Base-by-base conservation (phyloP, 768 basidiomycete species). In the Astraeus odoratus region DNA sequence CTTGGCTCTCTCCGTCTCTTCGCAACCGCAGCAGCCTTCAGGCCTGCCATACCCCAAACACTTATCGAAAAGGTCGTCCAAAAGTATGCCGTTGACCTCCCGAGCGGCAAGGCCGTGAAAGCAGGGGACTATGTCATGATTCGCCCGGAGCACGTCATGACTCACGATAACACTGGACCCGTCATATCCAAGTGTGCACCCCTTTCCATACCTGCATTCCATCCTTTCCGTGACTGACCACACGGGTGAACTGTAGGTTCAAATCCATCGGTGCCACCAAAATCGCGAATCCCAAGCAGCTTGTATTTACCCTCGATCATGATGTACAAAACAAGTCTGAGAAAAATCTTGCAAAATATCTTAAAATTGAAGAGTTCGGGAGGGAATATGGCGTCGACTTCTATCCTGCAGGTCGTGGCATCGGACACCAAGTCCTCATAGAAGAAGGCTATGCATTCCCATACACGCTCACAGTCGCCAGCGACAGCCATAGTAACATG, bases 51-150 rank as follows among this genome's bases (percentile, higher is more conserved):
- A 10, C 82, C 88, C 5, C 96, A 98, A 65, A 96, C 93, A 0
- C 70, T 89, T 56, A 88, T 98, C 58, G 95, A 99, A 67, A 98
- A 99, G 71, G 86, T 99, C 51, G 94, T 99, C 0, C 94, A 98
- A 66, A 88, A 84, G 61, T 95, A 97, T 70, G 83, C 96, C 0
- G 89, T 98, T n/a, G 92, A 83, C 40, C 72, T 93, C 1, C 81
- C 90, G 2, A 66, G 74, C 42, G 86, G 84, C 35, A 89, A 85
- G 61, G 69, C 73, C 13, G 88, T 98, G 53, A 82, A 80, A 55
- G 89, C 93, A 29, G 96, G 95, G 12, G 96, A 99, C 81, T 98
- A 98, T 81, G 93, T 98, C 30, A 99, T 97, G 94, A 96, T 99
- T 68, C 80, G 81, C 33, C 96, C 96, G 19, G 85, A 97, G 61